phyloP scores from a whole-genome alignment of 2,329 filamentous ascomycete genomes.

The Hypomyces rosellus region DNA sequence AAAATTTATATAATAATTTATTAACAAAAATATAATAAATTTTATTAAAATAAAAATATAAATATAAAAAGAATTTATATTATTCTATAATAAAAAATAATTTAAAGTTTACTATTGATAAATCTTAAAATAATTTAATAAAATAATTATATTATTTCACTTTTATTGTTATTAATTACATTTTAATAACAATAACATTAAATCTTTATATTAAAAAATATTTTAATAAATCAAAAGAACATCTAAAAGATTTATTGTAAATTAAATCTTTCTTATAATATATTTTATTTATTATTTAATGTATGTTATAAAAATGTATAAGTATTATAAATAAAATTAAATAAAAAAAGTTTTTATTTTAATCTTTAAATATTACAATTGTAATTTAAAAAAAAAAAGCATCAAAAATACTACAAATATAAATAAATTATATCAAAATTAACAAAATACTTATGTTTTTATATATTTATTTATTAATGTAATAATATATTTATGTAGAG shows the following conservation, averaged over 20 bases:
- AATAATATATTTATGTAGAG: too few relatives aligned
- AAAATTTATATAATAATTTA: too few relatives aligned
- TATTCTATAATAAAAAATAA: background rate
- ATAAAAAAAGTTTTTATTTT: background rate
- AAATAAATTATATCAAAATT: too few relatives aligned
- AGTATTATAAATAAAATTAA: background rate
- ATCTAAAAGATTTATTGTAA: background rate
- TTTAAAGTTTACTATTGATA: constrained; percentile 2
- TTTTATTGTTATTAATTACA: background rate
- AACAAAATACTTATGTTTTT: too few relatives aligned
- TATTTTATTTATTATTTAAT: background rate
- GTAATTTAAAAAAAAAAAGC: too few relatives aligned
- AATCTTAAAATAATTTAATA: background rate
- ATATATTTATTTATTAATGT: too few relatives aligned
- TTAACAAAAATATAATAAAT: too few relatives aligned
- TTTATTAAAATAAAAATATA: too few relatives aligned
- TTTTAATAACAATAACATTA: background rate
- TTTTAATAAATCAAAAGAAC: background rate
- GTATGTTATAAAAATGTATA: too few relatives aligned
- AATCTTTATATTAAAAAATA: background rate
- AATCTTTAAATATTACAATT: background rate
- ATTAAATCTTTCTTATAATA: background rate
- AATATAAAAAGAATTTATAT: too few relatives aligned
- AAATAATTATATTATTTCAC: background rate
- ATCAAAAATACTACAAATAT: too few relatives aligned